A percentile compares a stretch with the other conserved stretches of the same genome.
Evolutionary conservation across 2,329 filamentous ascomycete species (phyloP).

Genomic region (Microascus cirrosus): DNA sequence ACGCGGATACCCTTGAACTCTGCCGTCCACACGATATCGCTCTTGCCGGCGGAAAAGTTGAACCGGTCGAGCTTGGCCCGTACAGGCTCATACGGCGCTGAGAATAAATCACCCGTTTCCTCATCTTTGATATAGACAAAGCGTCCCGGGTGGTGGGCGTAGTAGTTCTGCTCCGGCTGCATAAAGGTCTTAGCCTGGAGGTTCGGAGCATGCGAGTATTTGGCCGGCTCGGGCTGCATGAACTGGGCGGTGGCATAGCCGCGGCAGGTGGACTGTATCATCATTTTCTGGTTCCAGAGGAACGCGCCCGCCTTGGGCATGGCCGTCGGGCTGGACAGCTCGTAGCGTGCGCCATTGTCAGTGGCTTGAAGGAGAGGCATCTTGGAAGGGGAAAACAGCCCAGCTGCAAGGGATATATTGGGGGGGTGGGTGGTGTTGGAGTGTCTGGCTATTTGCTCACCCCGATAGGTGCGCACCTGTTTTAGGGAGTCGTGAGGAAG

Average conservation of each 20-base stretch:
- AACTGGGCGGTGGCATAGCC: conserved; percentile 48
- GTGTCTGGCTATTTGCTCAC: background rate
- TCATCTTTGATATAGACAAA: conserved; percentile 50
- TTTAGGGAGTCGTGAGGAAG: background rate
- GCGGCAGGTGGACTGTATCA: conserved; percentile 47
- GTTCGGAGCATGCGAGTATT: conserved; percentile 47
- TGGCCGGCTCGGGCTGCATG: conserved; percentile 50
- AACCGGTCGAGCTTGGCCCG: conserved; percentile 33
- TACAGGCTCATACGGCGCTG: conserved; percentile 44
- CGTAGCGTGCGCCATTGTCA: conserved; percentile 39
- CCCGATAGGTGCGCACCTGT: background rate
- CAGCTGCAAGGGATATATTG: background rate
- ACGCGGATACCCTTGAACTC: conserved; percentile 38
- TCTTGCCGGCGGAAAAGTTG: conserved; percentile 42
- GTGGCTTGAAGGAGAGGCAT: conserved; percentile 25
- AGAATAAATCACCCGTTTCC: conserved; percentile 36
- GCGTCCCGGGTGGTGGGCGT: conserved; percentile 44
- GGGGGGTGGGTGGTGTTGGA: background rate
- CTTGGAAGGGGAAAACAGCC: background rate
- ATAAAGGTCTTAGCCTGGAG: conserved; percentile 49
- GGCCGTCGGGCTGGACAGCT: conserved; percentile 41
- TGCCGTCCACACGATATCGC: conserved; percentile 40
- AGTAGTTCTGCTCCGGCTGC: conserved; percentile 50
- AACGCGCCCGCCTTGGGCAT: conserved; percentile 45
- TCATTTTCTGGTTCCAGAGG: conserved; percentile 50